Evolutionary conservation across 345 rosid species (phyloP).

Genomic region (Camelina neglecta): DNA sequence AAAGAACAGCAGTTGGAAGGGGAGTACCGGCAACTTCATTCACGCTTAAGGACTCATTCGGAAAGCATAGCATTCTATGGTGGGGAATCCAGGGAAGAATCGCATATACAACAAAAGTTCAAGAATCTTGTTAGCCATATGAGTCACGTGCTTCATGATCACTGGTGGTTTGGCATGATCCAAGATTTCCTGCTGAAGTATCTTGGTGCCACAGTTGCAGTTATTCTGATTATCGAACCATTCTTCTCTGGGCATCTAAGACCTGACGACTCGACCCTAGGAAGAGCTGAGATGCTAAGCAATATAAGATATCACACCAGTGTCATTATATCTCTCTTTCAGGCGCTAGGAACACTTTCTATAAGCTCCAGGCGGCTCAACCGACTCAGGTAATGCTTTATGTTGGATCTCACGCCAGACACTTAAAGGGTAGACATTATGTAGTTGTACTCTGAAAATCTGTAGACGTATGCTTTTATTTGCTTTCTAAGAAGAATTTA

Average conservation of each 20-base stretch:
- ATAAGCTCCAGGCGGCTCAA: conserved; percentile 87
- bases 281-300: conserved; percentile 98
- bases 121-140: conserved; percentile 73
- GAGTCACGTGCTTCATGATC: conserved; percentile 81
- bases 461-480: no score
- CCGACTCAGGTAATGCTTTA: conserved; percentile 83
- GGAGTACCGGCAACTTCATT: conserved; percentile 94
- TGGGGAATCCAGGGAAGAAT: conserved; percentile 91
- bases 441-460: neutral
- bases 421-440: conserved; percentile 5
- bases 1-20: conserved; percentile 97
- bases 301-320: conserved; percentile 98
- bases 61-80: conserved; percentile 99
- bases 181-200: conserved; percentile 95
- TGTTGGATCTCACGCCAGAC: conserved; percentile 28
- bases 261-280: conserved; percentile 88
- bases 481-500: no score
- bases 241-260: conserved; percentile 91
- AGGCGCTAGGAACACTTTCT: conserved; percentile 92
- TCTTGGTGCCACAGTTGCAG: conserved; percentile 97
- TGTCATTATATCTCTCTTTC: conserved; percentile 88
- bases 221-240: conserved; percentile 91
- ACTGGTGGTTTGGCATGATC: conserved; percentile 99
- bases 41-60: conserved; percentile 96
- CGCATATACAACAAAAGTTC: conserved; percentile 88